A percentile compares a stretch with the other conserved stretches of the same genome.
Evolutionary conservation across 108 stramenopile species (phyloP).

Genomic region (Skeletonema marinoi): DNA sequence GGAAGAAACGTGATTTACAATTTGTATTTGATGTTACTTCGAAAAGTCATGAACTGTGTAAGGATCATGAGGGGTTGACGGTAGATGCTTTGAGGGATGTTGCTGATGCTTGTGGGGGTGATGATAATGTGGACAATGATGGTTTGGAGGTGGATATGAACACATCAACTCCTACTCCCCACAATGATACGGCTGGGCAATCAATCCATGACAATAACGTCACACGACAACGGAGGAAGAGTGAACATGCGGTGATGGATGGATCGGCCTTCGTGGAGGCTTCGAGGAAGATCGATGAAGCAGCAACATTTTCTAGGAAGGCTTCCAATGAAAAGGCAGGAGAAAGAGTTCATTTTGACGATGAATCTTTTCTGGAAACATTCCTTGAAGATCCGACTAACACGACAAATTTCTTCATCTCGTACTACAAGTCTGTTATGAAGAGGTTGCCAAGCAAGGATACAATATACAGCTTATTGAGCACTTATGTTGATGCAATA

Average conservation of each 20-base stretch:
- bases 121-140: background rate
- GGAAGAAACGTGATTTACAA: slow-evolving; percentile 5
- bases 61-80: slow-evolving; percentile 47
- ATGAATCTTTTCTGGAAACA: background rate
- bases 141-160: no score
- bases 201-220: no score
- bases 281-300: background rate
- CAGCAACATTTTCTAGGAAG: no score
- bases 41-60: slow-evolving; percentile 26
- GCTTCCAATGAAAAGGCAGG: no score
- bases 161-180: background rate
- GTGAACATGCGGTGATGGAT: background rate
- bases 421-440: background rate
- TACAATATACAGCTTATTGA: background rate
- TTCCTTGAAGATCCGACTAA: background rate
- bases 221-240: background rate
- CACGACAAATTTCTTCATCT: background rate
- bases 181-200: background rate
- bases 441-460: background rate
- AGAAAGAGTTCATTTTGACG: background rate
- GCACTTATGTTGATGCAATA: background rate
- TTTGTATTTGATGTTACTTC: slow-evolving; percentile 53
- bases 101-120: slow-evolving; percentile 40
- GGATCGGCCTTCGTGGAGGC: background rate
- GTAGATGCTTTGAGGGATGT: slow-evolving; percentile 60